phyloP scores from a whole-genome alignment of 768 basidiomycete species.

The Mycena vulgaris region DNA sequence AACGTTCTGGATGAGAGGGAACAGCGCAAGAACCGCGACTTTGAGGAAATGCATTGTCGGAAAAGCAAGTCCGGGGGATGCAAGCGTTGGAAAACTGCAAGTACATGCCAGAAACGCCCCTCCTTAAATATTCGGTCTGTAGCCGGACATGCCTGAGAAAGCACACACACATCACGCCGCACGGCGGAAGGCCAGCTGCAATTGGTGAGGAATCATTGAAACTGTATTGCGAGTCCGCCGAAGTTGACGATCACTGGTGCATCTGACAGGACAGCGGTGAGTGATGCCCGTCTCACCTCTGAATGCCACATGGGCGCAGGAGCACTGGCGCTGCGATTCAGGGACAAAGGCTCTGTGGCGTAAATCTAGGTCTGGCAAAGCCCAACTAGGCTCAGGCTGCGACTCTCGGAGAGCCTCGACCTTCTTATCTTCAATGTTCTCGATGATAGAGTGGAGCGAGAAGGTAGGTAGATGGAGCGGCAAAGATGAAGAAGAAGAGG shows the following conservation, averaged over 20 bases:
- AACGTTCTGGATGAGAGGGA: slow-evolving; percentile 15
- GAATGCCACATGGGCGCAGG: too few relatives aligned
- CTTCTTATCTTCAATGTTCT: not conserved
- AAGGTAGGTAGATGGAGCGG: slow-evolving; percentile 2
- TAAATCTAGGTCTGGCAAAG: too few relatives aligned
- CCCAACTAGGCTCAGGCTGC: not conserved
- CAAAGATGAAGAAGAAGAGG: not conserved
- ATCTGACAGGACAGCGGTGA: slow-evolving; percentile 1
- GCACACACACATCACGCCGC: not conserved
- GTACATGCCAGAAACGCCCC: not conserved
- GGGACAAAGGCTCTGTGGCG: not conserved
- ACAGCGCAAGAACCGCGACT: slow-evolving; percentile 26
- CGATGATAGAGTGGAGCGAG: slow-evolving; percentile 13
- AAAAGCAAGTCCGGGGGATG: not conserved
- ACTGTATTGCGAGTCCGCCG: not conserved
- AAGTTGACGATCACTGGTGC: not conserved
- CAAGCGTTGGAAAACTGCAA: not conserved
- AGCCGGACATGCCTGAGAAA: not conserved
- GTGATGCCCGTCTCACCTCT: not conserved
- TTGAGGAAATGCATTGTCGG: slow-evolving; percentile 26
- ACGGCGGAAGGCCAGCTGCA: not conserved
- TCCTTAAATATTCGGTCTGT: not conserved
- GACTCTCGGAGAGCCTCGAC: not conserved
- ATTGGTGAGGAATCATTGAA: not conserved
- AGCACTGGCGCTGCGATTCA: too few relatives aligned